These are phyloP conservation scores for Aspergillus sp. DNA, from an alignment of 2,329 filamentous ascomycete genomes.

Conservation along the genomic window DNA sequence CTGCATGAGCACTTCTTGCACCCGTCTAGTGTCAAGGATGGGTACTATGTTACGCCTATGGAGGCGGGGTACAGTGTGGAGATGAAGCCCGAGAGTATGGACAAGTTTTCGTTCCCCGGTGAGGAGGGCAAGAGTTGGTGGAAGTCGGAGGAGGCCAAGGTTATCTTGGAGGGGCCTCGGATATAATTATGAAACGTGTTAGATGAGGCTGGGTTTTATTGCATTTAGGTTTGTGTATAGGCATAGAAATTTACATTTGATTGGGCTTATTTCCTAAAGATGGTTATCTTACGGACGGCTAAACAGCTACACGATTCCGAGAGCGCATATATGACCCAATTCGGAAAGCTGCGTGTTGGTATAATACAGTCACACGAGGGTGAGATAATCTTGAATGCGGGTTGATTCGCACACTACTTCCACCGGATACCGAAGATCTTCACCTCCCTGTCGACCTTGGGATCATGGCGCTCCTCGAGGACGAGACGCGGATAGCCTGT, in stretches of 20 bases:
- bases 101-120: constrained; percentile 75
- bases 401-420: constrained; percentile 20
- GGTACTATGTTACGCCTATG: constrained; percentile 84
- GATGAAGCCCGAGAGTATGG: constrained; percentile 91
- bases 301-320: background rate
- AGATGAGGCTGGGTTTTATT: background rate
- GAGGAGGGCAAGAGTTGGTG: constrained; percentile 82
- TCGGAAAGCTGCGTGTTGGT: background rate
- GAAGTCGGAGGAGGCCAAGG: constrained; percentile 76
- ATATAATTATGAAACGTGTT: constrained; percentile 27
- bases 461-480: constrained; percentile 50
- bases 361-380: constrained; percentile 5
- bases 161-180: constrained; percentile 66
- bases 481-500: constrained; percentile 50
- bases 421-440: constrained; percentile 57
- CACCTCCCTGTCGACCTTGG: constrained; percentile 48
- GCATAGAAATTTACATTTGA: background rate
- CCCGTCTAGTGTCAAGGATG: constrained; percentile 77
- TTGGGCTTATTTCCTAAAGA: background rate
- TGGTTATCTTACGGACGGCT: background rate
- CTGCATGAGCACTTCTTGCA: constrained; percentile 91
- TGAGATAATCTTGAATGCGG: too few species aligned
- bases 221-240: background rate
- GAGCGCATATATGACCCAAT: background rate
- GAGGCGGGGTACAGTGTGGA: constrained; percentile 89